Evolutionary conservation across 2,329 filamentous ascomycete species (phyloP).

Genomic region (Fusarium fujikuroi): DNA sequence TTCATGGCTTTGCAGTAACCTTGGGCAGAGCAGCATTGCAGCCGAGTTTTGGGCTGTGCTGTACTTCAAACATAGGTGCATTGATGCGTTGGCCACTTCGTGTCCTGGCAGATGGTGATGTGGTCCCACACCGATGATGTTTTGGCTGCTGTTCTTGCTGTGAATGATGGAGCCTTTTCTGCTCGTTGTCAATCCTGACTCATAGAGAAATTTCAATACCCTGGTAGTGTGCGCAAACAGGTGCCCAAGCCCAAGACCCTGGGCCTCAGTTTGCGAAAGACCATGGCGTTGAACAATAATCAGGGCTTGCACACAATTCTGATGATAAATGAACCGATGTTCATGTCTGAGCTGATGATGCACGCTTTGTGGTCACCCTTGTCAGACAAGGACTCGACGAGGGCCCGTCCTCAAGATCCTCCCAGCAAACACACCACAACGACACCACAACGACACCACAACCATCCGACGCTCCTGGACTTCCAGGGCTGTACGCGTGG

Average conservation of each 20-base stretch:
- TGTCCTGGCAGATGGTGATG: constrained; percentile 29
- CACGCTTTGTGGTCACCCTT: constrained; percentile 23
- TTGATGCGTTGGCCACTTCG: constrained; percentile 39
- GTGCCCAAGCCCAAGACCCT: constrained; percentile 14
- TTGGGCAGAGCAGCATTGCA: constrained; percentile 36
- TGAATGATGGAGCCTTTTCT: constrained; percentile 27
- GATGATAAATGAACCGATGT: constrained; percentile 26
- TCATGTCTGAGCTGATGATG: constrained; percentile 32
- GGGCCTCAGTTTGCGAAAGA: constrained; percentile 18
- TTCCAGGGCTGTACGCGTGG: constrained; percentile 20
- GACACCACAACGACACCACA: constrained; percentile 45
- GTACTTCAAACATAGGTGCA: constrained; percentile 26
- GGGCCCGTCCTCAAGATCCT: constrained; percentile 21
- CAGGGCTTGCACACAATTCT: constrained; percentile 17
- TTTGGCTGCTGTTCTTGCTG: constrained; percentile 22
- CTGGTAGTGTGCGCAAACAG: constrained; percentile 15
- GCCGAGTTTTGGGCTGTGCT: constrained; percentile 28
- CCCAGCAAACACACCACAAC: constrained; percentile 42
- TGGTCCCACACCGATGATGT: constrained; percentile 36
- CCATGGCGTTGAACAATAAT: constrained; percentile 8
- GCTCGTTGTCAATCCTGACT: constrained; percentile 32
- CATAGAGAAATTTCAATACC: constrained; percentile 18
- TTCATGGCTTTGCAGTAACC: constrained; percentile 37
- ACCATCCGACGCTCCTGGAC: constrained; percentile 39
- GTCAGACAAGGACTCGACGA: constrained; percentile 30